Conservation (phyloP, 345 rosid species). For the Gossypium raimondii region DNA sequence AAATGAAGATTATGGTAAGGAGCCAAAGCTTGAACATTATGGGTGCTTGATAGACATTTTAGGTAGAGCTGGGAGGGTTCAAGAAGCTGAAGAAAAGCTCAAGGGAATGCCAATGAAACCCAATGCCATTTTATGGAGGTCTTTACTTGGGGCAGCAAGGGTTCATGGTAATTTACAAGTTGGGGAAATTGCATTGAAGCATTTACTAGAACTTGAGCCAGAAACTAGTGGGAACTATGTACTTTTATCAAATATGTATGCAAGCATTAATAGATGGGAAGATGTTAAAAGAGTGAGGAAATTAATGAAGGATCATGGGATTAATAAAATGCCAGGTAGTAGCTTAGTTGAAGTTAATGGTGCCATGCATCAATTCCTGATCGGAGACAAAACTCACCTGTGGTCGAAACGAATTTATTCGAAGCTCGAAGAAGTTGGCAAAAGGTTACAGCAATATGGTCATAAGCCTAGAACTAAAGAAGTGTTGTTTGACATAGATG, state of each 20-base stretch:
- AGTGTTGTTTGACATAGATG: constrained; percentile 35
- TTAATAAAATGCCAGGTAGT: constrained; percentile 52
- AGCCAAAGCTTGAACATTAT: constrained; percentile 60
- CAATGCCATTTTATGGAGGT: constrained; percentile 58
- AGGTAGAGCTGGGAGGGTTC: constrained; percentile 47
- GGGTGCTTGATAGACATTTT: constrained; percentile 65
- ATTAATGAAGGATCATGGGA: constrained; percentile 48
- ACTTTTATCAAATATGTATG: constrained; percentile 61
- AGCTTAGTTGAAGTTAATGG: constrained; percentile 46
- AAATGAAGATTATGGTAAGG: constrained; percentile 28
- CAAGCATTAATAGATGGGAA: constrained; percentile 48
- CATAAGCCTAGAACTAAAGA: constrained; percentile 32
- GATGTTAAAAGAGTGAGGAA: constrained; percentile 53
- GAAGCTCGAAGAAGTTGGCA: constrained; percentile 35
- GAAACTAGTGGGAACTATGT: constrained; percentile 61
- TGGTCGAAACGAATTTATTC: constrained; percentile 21
- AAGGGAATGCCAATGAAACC: constrained; percentile 61
- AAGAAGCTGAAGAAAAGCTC: constrained; percentile 50
- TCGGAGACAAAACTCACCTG: constrained; percentile 38
- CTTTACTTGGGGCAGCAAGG: constrained; percentile 59
- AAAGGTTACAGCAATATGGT: constrained; percentile 24
- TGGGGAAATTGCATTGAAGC: constrained; percentile 45
- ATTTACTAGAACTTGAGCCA: constrained; percentile 44
- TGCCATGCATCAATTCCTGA: constrained; percentile 38
- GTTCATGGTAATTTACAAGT: constrained; percentile 44